Evolutionary conservation across 257 asterid genomes (phyloP).

Genomic region (Linaria vulgaris): DNA sequence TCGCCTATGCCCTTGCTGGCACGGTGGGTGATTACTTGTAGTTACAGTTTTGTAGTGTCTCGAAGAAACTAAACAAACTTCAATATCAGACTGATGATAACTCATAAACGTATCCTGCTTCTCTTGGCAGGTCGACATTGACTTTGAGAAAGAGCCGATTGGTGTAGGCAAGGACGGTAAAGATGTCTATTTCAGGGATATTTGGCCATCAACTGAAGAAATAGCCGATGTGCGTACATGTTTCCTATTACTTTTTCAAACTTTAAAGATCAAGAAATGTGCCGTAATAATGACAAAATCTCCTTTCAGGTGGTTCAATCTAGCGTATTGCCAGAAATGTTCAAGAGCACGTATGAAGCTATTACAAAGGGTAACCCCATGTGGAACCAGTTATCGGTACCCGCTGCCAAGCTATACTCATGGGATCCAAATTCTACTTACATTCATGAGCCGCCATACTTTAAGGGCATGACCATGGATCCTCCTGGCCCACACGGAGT

Average conservation of each 20-base stretch:
- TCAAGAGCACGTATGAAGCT: slow-evolving; percentile 84
- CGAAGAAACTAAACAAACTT: slow-evolving; percentile 1
- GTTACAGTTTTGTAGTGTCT: slow-evolving; percentile 1
- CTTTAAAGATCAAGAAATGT: neutral
- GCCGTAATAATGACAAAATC: slow-evolving; percentile 17
- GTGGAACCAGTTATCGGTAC: slow-evolving; percentile 84
- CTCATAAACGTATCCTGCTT: neutral
- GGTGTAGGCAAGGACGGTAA: slow-evolving; percentile 86
- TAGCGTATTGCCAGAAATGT: slow-evolving; percentile 89
- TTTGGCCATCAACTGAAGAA: slow-evolving; percentile 95
- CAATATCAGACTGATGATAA: neutral
- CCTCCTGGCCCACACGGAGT: slow-evolving; percentile 94
- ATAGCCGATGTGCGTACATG: slow-evolving; percentile 66
- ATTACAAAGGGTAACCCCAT: slow-evolving; percentile 82
- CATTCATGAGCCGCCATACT: slow-evolving; percentile 96
- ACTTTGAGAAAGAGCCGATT: slow-evolving; percentile 90
- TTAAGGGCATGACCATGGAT: slow-evolving; percentile 84
- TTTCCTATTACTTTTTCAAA: slow-evolving; percentile 16
- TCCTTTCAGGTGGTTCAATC: slow-evolving; percentile 72
- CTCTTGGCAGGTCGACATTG: slow-evolving; percentile 75
- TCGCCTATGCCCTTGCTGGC: slow-evolving; percentile 99
- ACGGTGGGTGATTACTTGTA: slow-evolving; percentile 53
- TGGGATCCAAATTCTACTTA: slow-evolving; percentile 90
- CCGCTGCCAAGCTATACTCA: slow-evolving; percentile 61
- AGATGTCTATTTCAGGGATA: slow-evolving; percentile 78